Conservation (phyloP, 169 alveolate genomes). For the Besnoitia besnoiti region DNA sequence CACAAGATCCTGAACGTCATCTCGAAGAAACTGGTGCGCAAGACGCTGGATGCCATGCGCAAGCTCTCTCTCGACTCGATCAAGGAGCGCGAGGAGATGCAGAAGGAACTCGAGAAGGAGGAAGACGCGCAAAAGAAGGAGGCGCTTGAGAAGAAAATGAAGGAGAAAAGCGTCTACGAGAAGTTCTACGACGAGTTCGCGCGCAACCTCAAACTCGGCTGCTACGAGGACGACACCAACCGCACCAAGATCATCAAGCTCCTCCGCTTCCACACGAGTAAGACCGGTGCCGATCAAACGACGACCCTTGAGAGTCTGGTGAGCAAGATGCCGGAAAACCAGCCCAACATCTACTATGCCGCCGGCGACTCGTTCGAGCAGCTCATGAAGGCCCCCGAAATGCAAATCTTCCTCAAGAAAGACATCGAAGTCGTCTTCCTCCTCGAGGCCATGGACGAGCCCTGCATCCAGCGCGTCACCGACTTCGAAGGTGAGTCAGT, state of each 20-base stretch:
- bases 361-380: conserved; percentile 75
- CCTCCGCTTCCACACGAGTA: conserved; percentile 90
- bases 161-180: conserved; percentile 78
- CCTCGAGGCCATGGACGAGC: conserved; percentile 95
- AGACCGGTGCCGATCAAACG: conserved; percentile 81
- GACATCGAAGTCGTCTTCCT: conserved; percentile 94
- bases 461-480: conserved; percentile 79
- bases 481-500: conserved; percentile 70
- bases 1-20: conserved; percentile 92
- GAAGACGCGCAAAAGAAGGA: conserved; percentile 81
- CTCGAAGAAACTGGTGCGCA: conserved; percentile 96
- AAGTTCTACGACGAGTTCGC: conserved; percentile 92
- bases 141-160: conserved; percentile 80
- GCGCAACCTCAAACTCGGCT: conserved; percentile 93
- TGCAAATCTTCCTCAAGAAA: conserved; percentile 90
- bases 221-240: conserved; percentile 95
- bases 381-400: conserved; percentile 89
- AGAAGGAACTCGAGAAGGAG: conserved; percentile 38
- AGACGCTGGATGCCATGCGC: conserved; percentile 94
- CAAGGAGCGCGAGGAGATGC: conserved; percentile 79
- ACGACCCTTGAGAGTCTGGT: conserved; percentile 88
- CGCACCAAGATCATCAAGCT: conserved; percentile 92
- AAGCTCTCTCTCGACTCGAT: conserved; percentile 89
- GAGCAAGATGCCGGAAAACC: conserved; percentile 92
- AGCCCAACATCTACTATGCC: conserved; percentile 92